Evolutionary conservation across 2,329 filamentous ascomycete genomes (phyloP).

Genomic region (Hyphodiscus sp.): DNA sequence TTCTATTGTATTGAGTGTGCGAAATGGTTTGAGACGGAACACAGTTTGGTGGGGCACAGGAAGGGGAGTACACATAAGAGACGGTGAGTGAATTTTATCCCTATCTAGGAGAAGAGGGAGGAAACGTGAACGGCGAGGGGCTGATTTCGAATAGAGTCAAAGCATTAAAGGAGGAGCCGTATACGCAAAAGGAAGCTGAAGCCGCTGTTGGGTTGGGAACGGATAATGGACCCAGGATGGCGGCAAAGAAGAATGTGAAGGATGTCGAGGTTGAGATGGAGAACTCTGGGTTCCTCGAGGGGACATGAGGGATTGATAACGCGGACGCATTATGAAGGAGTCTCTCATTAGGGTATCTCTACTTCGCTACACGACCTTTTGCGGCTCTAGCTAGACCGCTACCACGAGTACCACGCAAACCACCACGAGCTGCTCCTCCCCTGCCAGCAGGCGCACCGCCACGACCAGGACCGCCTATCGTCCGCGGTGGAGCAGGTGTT

Average conservation of each 20-base stretch:
- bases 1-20: slow-evolving; percentile 90
- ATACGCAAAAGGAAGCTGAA: slow-evolving; percentile 80
- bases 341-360: slow-evolving; percentile 15
- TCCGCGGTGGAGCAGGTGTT: slow-evolving; percentile 27
- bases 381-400: slow-evolving; percentile 31
- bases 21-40: slow-evolving; percentile 89
- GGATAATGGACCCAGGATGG: slow-evolving; percentile 52
- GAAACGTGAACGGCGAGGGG: not conserved
- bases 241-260: slow-evolving; percentile 27
- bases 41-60: slow-evolving; percentile 66
- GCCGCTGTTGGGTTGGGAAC: slow-evolving; percentile 67
- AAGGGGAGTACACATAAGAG: slow-evolving; percentile 93
- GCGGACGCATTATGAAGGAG: slow-evolving; percentile 7
- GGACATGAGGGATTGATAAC: slow-evolving; percentile 14
- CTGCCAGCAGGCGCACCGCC: slow-evolving; percentile 23
- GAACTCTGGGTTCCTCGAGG: slow-evolving; percentile 17
- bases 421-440: slow-evolving; percentile 27
- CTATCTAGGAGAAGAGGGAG: not conserved
- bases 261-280: slow-evolving; percentile 39
- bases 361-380: slow-evolving; percentile 25
- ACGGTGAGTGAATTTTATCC: slow-evolving; percentile 45
- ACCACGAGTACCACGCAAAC: slow-evolving; percentile 26
- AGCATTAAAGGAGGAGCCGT: slow-evolving; percentile 75
- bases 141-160: slow-evolving; percentile 55
- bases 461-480: slow-evolving; percentile 22